Conservation (phyloP, 768 basidiomycete species). For the Gyrodon lividus region DNA sequence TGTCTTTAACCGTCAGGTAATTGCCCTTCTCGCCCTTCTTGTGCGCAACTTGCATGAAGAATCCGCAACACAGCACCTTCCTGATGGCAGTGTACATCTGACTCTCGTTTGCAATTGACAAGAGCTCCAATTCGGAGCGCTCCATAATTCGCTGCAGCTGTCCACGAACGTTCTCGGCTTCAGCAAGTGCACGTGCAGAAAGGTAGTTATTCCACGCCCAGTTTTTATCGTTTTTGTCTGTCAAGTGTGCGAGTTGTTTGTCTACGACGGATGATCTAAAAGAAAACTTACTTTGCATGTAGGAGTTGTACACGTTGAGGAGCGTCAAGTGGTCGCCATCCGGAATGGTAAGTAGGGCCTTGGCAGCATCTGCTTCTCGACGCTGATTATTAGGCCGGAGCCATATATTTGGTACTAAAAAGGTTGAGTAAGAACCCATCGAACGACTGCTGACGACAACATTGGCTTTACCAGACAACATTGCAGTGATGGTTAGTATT, state of each 20-base stretch:
- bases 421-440: background rate
- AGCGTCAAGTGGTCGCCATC: constrained; percentile 96
- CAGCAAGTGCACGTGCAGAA: constrained; percentile 74
- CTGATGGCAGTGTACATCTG: constrained; percentile 76
- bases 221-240: constrained; percentile 74
- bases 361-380: constrained; percentile 91
- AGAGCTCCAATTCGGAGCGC: constrained; percentile 74
- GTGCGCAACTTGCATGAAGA: constrained; percentile 98
- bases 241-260: background rate
- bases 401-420: constrained; percentile 82
- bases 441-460: background rate
- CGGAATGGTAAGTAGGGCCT: constrained; percentile 83
- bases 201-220: constrained; percentile 94
- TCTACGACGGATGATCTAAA: background rate
- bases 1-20: constrained; percentile 93
- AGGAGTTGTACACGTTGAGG: constrained; percentile 94
- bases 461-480: constrained; percentile 76
- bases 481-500: constrained; percentile 90
- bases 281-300: constrained; percentile 64
- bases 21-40: constrained; percentile 87
- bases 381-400: constrained; percentile 83
- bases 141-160: constrained; percentile 93
- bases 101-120: constrained; percentile 65
- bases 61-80: constrained; percentile 84
- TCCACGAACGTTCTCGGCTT: constrained; percentile 91